Percentiles rank a stretch among this genome's conserved stretches.
phyloP scores from a whole-genome alignment of 768 basidiomycete genomes.

The Gelatoporia subvermispora region DNA sequence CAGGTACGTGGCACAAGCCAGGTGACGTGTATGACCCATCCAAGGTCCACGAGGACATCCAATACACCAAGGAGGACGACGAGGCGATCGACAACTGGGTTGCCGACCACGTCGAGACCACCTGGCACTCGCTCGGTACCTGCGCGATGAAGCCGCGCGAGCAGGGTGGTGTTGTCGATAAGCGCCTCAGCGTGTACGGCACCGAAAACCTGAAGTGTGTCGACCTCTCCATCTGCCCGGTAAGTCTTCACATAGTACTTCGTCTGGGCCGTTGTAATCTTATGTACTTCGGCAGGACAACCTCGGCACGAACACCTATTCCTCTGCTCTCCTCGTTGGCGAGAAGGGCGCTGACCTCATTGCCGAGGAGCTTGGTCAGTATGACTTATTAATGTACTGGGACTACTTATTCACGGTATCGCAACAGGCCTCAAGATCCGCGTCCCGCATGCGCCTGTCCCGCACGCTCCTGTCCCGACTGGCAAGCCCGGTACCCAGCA shows the following conservation, averaged over 20 bases:
- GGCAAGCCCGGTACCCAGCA: conserved; percentile 25
- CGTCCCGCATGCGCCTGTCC: conserved; percentile 62
- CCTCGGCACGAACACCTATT: conserved; percentile 70
- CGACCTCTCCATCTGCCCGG: conserved; percentile 70
- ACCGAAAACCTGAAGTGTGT: conserved; percentile 64
- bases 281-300: conserved; percentile 44
- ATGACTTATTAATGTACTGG: neutral
- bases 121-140: conserved; percentile 65
- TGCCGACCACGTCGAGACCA: conserved; percentile 68
- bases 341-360: conserved; percentile 65
- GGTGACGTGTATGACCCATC: conserved; percentile 45
- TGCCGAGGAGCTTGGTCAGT: conserved; percentile 57
- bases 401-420: neutral
- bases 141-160: conserved; percentile 63
- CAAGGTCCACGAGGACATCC: conserved; percentile 61
- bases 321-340: conserved; percentile 62
- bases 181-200: conserved; percentile 57
- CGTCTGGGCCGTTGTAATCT: conserved; percentile 6
- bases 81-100: conserved; percentile 70
- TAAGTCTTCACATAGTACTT: conserved; percentile 33
- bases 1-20: conserved; percentile 56
- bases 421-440: conserved; percentile 54
- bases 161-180: conserved; percentile 64
- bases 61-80: conserved; percentile 65
- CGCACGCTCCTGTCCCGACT: conserved; percentile 48